Conservation (phyloP, 2,329 filamentous ascomycete species). For the Huntiella omanensis region DNA sequence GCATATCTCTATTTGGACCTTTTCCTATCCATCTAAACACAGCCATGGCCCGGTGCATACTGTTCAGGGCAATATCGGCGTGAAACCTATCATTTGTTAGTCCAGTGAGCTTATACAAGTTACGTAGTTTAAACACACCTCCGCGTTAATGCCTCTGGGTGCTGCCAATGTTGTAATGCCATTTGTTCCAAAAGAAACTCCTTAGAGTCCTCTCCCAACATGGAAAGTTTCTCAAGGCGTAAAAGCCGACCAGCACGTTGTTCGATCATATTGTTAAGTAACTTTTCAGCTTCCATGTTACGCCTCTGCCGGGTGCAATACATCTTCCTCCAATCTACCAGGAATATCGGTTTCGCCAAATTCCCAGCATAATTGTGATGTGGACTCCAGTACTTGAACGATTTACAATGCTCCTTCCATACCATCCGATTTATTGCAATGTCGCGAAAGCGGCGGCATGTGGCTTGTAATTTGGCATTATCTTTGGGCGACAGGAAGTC, state of each 20-base stretch:
- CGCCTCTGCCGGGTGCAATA: slow-evolving; percentile 37
- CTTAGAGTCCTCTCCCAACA: slow-evolving; percentile 70
- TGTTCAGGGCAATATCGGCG: slow-evolving; percentile 16
- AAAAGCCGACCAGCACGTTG: slow-evolving; percentile 50
- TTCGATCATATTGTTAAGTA: slow-evolving; percentile 51
- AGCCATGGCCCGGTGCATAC: slow-evolving; percentile 63
- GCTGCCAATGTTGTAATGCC: slow-evolving; percentile 31
- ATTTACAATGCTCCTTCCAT: slow-evolving; percentile 60
- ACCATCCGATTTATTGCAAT: slow-evolving; percentile 43
- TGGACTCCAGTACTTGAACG: slow-evolving; percentile 58
- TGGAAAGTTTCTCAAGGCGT: slow-evolving; percentile 51
- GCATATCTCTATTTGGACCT: slow-evolving; percentile 6
- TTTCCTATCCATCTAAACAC: slow-evolving; percentile 49
- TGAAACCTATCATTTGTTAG: slow-evolving; percentile 10
- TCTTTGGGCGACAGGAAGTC: slow-evolving; percentile 39
- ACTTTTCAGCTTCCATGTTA: slow-evolving; percentile 30
- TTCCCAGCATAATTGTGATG: slow-evolving; percentile 41
- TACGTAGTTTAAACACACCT: slow-evolving; percentile 23
- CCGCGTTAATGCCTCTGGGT: slow-evolving; percentile 59
- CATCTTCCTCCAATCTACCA: slow-evolving; percentile 56
- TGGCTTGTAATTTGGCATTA: slow-evolving; percentile 15
- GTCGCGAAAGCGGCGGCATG: slow-evolving; percentile 17
- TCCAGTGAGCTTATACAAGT: neutral
- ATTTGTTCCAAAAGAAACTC: slow-evolving; percentile 58
- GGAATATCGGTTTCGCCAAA: slow-evolving; percentile 29